Evolutionary conservation across 1,284 basidiomycete genomes (phyloP), one percentile per base, ranked within the genome.

Genomic region (Ceraceosorus guamensis): DNA sequence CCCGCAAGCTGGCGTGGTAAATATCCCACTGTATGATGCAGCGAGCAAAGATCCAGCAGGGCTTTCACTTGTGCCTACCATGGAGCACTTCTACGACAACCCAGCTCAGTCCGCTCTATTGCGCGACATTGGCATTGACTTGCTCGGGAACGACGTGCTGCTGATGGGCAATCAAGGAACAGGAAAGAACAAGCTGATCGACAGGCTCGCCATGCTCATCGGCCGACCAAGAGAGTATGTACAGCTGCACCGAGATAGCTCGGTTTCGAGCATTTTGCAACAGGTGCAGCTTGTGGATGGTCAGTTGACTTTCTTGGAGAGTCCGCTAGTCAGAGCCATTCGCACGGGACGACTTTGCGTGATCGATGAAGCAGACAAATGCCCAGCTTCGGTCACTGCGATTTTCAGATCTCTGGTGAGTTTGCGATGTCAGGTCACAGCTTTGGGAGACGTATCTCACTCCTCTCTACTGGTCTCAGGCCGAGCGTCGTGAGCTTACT

Each of bases 341-440:
- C 65, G 63, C 46, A 48, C 63, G 32, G 77, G 77, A 3, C 65
- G 77, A 1, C 66, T 77, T n/a, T 46, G 77, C n/a, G 68, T 78
- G 13, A 70, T 78, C 18, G 77, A 78, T 56, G 77, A 78, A 57
- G 76, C 71, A 1, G 77, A 78, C 65, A 78, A 78, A 61, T 71
- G 71, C 37, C 68, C 76, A 2, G 69, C 77, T 7, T 66, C 70
- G 5, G 77, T 78, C 43, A 71, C 71, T 10, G 77, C 76, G 5
- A 71, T 74, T 5, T 76, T 78, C 54, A 70, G 75, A 50, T 72
- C 68, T 32, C 63, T 78, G 18, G n/a, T n/a, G n/a, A n/a, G n/a
- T n/a, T n/a, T n/a, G n/a, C n/a, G n/a, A n/a, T n/a, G n/a, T n/a
- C n/a, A n/a, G n/a, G n/a, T n/a, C n/a, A n/a, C n/a, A n/a, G n/a